Evolutionary conservation across 192 early-diverging fungal species (phyloP).

Genomic region (Coemansia nantahalensis): DNA sequence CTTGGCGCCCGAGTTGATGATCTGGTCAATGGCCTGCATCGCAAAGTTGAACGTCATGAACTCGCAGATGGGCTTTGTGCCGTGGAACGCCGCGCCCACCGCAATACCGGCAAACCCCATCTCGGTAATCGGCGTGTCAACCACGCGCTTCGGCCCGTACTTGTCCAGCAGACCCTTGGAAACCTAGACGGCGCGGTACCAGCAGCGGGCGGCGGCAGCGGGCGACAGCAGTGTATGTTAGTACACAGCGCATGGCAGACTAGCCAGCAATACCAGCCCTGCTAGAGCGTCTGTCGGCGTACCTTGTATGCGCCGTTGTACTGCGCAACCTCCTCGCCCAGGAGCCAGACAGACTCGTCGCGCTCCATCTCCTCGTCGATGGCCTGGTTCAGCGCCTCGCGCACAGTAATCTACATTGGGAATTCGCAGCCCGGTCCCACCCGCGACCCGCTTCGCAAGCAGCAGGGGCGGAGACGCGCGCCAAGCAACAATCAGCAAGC

Average conservation of each 20-base stretch:
- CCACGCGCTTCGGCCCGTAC: conserved; percentile 93
- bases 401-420: conserved; percentile 83
- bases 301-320: conserved; percentile 99
- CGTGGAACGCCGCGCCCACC: conserved; percentile 89
- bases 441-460: too few relatives aligned
- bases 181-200: conserved; percentile 77
- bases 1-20: conserved; percentile 99
- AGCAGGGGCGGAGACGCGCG: too few relatives aligned
- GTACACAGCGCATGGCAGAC: too few relatives aligned
- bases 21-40: conserved; percentile 99
- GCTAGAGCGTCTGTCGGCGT: too few relatives aligned
- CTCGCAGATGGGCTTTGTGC: conserved; percentile 96
- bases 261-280: too few relatives aligned
- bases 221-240: too few relatives aligned
- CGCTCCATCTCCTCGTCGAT: conserved; percentile 95
- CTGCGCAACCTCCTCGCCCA: conserved; percentile 98
- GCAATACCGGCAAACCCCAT: conserved; percentile 97
- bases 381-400: conserved; percentile 95
- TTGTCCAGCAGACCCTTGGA: conserved; percentile 97
- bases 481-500: too few relatives aligned
- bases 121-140: conserved; percentile 99
- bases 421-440: too few relatives aligned
- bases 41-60: conserved; percentile 99
- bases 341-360: conserved; percentile 88
- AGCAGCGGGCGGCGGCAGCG: too few relatives aligned